Evolutionary conservation across 768 basidiomycete species (phyloP).

Genomic region (Boletus sp.): DNA sequence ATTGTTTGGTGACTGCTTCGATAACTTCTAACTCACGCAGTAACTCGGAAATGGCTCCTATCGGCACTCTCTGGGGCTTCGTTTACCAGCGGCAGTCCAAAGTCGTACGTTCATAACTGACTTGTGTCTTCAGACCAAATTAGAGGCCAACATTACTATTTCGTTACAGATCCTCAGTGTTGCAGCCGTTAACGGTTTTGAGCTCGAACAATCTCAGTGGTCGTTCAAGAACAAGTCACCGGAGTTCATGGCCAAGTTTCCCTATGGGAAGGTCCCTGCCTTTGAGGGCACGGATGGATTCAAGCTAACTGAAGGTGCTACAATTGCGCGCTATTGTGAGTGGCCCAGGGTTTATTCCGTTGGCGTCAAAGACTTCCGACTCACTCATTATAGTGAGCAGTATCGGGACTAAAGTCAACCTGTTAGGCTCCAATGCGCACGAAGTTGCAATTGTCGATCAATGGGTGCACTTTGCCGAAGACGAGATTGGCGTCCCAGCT

Average conservation of each 20-base stretch:
- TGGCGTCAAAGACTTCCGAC: not conserved
- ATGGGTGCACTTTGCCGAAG: slow-evolving; percentile 15
- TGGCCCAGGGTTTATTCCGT: not conserved
- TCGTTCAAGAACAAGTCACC: slow-evolving; percentile 13
- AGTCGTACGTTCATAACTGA: slow-evolving; percentile 15
- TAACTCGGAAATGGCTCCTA: slow-evolving; percentile 13
- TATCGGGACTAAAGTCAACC: slow-evolving; percentile 6
- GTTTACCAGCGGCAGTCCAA: slow-evolving; percentile 21
- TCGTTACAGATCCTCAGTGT: slow-evolving; percentile 16
- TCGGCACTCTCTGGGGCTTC: slow-evolving; percentile 22
- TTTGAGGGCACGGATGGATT: slow-evolving; percentile 22
- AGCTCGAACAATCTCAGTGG: slow-evolving; percentile 13
- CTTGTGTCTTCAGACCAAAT: not conserved
- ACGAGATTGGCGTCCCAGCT: slow-evolving; percentile 5
- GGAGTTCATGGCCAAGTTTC: slow-evolving; percentile 15
- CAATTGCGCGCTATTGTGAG: slow-evolving; percentile 24
- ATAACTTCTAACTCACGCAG: not conserved
- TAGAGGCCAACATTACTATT: not conserved
- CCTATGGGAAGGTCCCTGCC: slow-evolving; percentile 22
- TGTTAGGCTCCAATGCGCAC: slow-evolving; percentile 10
- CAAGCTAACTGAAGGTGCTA: slow-evolving; percentile 16
- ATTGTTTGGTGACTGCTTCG: not conserved
- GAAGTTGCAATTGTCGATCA: slow-evolving; percentile 14
- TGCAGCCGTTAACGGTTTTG: slow-evolving; percentile 17
- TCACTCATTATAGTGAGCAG: slow-evolving; percentile 8